These are phyloP conservation scores for Carex pumila DNA, from an alignment of 176 grass and related monocot species.

Conservation along the genomic window DNA sequence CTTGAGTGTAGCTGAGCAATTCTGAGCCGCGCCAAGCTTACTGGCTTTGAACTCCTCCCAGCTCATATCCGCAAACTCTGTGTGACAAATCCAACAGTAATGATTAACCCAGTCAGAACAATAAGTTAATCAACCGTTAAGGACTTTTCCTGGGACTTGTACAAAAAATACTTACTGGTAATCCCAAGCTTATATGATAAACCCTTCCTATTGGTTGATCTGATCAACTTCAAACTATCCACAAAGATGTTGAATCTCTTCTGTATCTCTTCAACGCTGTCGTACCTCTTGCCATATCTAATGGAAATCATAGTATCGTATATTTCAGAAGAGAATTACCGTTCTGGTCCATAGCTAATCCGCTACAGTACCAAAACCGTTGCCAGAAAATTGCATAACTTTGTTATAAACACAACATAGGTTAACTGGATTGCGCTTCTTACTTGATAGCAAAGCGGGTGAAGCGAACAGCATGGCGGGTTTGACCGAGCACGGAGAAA, in stretches of 20 bases:
- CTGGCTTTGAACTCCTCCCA: slow-evolving; percentile 86
- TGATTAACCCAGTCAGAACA: background rate
- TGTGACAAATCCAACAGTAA: background rate
- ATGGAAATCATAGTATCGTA: background rate
- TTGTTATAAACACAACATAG: background rate
- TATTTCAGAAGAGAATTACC: background rate
- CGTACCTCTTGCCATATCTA: slow-evolving; percentile 82
- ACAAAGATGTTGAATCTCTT: slow-evolving; percentile 68
- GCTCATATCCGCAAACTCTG: slow-evolving; percentile 88
- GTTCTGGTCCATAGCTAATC: background rate
- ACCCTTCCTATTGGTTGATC: slow-evolving; percentile 57
- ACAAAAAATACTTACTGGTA: slow-evolving; percentile 44
- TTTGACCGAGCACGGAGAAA: slow-evolving; percentile 54
- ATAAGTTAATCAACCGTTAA: background rate
- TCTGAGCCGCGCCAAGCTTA: slow-evolving; percentile 73
- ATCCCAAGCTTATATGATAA: slow-evolving; percentile 81
- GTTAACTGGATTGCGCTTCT: background rate
- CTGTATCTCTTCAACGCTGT: slow-evolving; percentile 53
- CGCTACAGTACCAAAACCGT: background rate
- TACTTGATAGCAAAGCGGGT: slow-evolving; percentile 65
- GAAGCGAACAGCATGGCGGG: slow-evolving; percentile 66
- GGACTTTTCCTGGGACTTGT: background rate
- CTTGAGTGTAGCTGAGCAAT: slow-evolving; percentile 81
- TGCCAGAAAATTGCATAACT: background rate
- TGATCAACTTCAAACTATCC: slow-evolving; percentile 68